Conservation (phyloP, 352 stramenopile species). For the Globisporangium emineosum region DNA sequence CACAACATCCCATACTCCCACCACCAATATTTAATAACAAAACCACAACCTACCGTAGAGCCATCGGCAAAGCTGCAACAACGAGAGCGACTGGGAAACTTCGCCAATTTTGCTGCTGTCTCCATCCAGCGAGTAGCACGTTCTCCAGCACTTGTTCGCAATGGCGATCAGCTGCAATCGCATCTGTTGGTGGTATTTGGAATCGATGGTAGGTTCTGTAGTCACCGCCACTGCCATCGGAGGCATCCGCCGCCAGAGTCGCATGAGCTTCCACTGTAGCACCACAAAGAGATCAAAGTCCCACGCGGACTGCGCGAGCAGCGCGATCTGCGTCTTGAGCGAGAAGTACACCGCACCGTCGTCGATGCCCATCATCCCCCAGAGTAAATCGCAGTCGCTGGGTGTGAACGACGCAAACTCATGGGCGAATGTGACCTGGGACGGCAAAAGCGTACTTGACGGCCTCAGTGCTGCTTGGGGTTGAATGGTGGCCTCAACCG, state of each 20-base stretch:
- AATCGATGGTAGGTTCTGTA: constrained; percentile 1
- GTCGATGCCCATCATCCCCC: constrained; percentile 69
- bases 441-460: not conserved
- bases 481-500: constrained; percentile 2
- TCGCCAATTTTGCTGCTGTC: not conserved
- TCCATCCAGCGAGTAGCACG: constrained; percentile 51
- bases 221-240: constrained; percentile 6
- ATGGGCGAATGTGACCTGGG: constrained; percentile 31
- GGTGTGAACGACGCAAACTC: constrained; percentile 54
- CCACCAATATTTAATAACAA: not conserved
- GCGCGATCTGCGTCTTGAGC: constrained; percentile 35
- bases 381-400: constrained; percentile 74
- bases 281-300: constrained; percentile 76
- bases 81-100: constrained; percentile 6
- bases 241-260: constrained; percentile 16
- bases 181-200: not conserved
- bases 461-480: not conserved
- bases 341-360: constrained; percentile 43
- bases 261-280: constrained; percentile 58
- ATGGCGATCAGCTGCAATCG: constrained; percentile 26
- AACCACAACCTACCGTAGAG: constrained; percentile 57
- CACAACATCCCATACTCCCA: not conserved
- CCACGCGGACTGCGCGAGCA: constrained; percentile 61
- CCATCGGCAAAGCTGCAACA: constrained; percentile 65
- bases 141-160: constrained; percentile 39